These are phyloP conservation scores for Zalaria obscura DNA, from an alignment of 2,329 filamentous ascomycete genomes.

Conservation along the genomic window DNA sequence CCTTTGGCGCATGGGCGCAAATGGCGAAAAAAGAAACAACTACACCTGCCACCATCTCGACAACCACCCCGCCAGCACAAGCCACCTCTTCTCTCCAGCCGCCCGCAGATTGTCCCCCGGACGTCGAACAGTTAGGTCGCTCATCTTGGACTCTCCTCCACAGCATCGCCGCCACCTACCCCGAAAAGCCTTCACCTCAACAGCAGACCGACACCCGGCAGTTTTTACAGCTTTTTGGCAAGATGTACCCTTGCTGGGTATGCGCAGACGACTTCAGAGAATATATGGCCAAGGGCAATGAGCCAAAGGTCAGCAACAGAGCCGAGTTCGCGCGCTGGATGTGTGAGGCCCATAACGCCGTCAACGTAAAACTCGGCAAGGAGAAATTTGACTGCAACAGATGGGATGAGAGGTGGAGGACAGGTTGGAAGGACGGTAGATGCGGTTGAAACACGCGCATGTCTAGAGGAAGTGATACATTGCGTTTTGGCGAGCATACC, in stretches of 20 bases:
- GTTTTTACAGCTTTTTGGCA: constrained; percentile 71
- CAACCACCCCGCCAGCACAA: constrained; percentile 18
- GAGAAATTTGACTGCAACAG: constrained; percentile 71
- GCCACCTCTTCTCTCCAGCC: constrained; percentile 6
- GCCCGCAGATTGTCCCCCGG: constrained; percentile 8
- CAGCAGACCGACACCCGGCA: constrained; percentile 64
- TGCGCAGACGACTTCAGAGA: constrained; percentile 83
- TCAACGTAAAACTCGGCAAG: constrained; percentile 85
- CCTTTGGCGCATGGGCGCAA: constrained; percentile 42
- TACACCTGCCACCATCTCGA: constrained; percentile 14
- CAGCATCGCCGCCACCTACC: constrained; percentile 79
- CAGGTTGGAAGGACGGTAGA: constrained; percentile 63
- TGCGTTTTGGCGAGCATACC: no score
- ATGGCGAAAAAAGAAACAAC: constrained; percentile 37
- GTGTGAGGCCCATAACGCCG: constrained; percentile 75
- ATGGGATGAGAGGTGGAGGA: constrained; percentile 93
- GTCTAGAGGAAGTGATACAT: no score
- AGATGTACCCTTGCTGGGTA: constrained; percentile 87
- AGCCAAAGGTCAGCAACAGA: constrained; percentile 43
- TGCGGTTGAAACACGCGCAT: constrained; percentile 35
- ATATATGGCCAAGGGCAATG: constrained; percentile 60
- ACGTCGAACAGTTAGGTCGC: constrained; percentile 76
- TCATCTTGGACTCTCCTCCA: constrained; percentile 90
- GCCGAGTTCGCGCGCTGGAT: constrained; percentile 70
- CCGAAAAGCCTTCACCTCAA: constrained; percentile 47